Evolutionary conservation across 1,284 basidiomycete genomes (phyloP), one percentile per base, ranked within the genome.

Genomic region (Melampsora americana): DNA sequence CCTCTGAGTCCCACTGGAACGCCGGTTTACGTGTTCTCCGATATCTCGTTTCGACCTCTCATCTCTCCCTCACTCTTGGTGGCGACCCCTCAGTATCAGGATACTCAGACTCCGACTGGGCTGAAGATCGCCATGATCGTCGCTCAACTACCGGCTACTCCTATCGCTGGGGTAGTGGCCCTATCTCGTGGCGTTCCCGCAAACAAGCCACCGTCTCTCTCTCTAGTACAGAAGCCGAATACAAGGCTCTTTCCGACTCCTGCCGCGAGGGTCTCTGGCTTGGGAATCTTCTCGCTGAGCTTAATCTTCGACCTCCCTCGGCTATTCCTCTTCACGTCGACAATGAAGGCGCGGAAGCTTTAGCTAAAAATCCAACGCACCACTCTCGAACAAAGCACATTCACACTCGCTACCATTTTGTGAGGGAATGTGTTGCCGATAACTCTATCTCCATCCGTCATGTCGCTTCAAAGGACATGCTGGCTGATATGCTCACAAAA

Each of bases 401-500:
- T 26, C 18, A 67, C 39, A 28, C 44, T 46, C 39, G 35, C 1
- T 32, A 46, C 26, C 66, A 67, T 26, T 67, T 44, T 18, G 30
- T 67, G 2, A 18, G 66, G 3, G 66, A 69, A 11, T 56, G 48
- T 18, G 48, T 69, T 4, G 44, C 50, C n/a, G 26, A 56, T 16
- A 32, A 30, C 7, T 20, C 18, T 23, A 14, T 69, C 2, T 1
- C 5, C 9, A 30, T 69, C 7, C 66, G 23, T 6, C 48, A 69
- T 56, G 48, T 69, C 1, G 50, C 66, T 2, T 53, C 66, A 4
- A 28, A 23, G 1, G 7, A 26, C 46, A 69, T 69, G 66, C 48
- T 56, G 16, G 66, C 66, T 4, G 42, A 67, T 30, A 53, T 56
- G 48, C 66, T 69, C 12, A 69, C 46, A 5, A 66, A 66, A 66